Evolutionary conservation across 257 asterid species (phyloP).

Genomic region (Hygrophila difformis): DNA sequence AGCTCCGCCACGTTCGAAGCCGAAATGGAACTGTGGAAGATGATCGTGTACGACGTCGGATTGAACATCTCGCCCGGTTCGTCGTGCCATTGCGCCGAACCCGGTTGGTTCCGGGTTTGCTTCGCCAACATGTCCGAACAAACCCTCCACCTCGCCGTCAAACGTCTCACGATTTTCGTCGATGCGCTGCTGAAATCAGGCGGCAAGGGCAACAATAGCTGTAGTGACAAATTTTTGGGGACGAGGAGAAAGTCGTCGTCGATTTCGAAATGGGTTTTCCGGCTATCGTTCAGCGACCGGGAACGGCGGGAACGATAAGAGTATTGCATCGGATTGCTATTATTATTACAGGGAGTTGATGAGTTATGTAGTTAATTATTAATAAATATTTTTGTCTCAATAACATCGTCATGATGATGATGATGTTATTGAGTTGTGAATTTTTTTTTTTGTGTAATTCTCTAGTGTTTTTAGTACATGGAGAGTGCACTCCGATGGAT

Average conservation of each 20-base stretch:
- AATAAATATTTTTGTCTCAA: too few species aligned
- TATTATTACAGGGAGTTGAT: too few species aligned
- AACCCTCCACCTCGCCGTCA: slow-evolving; percentile 33
- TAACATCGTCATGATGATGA: too few species aligned
- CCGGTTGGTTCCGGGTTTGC: slow-evolving; percentile 4
- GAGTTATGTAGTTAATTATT: too few species aligned
- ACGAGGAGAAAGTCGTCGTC: too few species aligned
- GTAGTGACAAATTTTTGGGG: too few species aligned
- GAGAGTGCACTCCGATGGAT: too few species aligned
- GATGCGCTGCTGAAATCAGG: neutral
- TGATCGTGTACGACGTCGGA: neutral
- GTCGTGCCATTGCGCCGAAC: neutral
- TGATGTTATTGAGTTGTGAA: too few species aligned
- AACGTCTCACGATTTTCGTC: slow-evolving; percentile 28
- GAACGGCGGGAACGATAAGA: slow-evolving; percentile 57
- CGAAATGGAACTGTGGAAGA: neutral
- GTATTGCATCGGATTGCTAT: too few species aligned
- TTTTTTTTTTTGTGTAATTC: too few species aligned
- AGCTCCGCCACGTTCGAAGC: neutral
- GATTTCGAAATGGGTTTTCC: slow-evolving; percentile 48
- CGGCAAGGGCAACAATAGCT: slow-evolving; percentile 21
- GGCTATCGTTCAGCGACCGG: slow-evolving; percentile 42
- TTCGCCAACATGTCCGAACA: neutral
- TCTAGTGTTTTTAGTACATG: too few species aligned
- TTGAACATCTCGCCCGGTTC: slow-evolving; percentile 3